phyloP scores from a whole-genome alignment of 768 basidiomycete species.

The Hygrophoropsis aurantiaca region DNA sequence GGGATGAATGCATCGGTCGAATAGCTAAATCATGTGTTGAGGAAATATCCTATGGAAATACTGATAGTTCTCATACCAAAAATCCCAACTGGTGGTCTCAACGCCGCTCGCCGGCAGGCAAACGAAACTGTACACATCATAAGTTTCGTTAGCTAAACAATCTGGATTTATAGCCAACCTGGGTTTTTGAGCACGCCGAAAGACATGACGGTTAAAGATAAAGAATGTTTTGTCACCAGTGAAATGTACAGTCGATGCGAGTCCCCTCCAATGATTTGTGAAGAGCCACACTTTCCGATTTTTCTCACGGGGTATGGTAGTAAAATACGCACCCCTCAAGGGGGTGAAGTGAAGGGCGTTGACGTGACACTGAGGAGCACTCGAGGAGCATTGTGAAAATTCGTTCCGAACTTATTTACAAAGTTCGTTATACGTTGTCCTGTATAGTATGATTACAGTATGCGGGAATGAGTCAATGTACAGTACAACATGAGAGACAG shows the following conservation, averaged over 20 bases:
- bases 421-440: too few relatives aligned
- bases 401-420: too few relatives aligned
- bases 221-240: neutral
- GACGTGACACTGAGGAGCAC: too few relatives aligned
- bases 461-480: too few relatives aligned
- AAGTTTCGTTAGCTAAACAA: neutral
- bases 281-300: too few relatives aligned
- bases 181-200: constrained; percentile 38
- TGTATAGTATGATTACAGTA: too few relatives aligned
- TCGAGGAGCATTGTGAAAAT: too few relatives aligned
- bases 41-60: constrained; percentile 9
- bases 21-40: constrained; percentile 33
- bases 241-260: neutral
- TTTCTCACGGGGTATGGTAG: too few relatives aligned
- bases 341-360: too few relatives aligned
- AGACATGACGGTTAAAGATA: constrained; percentile 43
- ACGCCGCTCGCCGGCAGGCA: constrained; percentile 43
- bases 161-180: constrained; percentile 19
- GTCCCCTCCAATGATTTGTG: too few relatives aligned
- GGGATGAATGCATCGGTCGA: constrained; percentile 60
- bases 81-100: constrained; percentile 44
- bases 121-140: constrained; percentile 27
- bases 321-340: too few relatives aligned
- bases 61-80: constrained; percentile 32
- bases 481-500: too few relatives aligned